Conservation (phyloP, 2,329 filamentous ascomycete species). For the Beauveria australis region DNA sequence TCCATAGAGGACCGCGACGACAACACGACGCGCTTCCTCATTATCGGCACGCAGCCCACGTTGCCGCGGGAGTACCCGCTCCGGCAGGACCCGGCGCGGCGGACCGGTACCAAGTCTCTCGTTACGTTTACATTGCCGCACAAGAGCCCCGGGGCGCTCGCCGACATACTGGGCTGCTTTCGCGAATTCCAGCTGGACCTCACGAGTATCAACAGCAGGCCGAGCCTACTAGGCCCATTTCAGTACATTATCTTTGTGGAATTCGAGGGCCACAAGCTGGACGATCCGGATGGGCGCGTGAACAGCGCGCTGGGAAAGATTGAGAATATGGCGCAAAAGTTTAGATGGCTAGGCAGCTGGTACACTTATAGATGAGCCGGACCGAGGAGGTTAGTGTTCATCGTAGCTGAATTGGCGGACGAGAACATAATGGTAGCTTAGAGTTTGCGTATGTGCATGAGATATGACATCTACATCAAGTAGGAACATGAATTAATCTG, state of each 20-base stretch:
- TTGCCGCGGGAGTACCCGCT: slow-evolving; percentile 20
- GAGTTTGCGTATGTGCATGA: not conserved
- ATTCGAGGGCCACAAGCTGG: slow-evolving; percentile 55
- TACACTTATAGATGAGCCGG: slow-evolving; percentile 25
- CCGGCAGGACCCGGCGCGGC: slow-evolving; percentile 19
- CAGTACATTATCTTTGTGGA: slow-evolving; percentile 95
- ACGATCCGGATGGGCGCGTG: slow-evolving; percentile 49
- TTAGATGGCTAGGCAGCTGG: slow-evolving; percentile 67
- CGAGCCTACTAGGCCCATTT: slow-evolving; percentile 67
- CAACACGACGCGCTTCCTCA: slow-evolving; percentile 73
- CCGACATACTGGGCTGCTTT: slow-evolving; percentile 73
- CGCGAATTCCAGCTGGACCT: slow-evolving; percentile 65
- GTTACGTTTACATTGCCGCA: slow-evolving; percentile 80
- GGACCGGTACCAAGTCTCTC: slow-evolving; percentile 54
- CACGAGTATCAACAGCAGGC: slow-evolving; percentile 83
- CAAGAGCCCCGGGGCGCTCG: slow-evolving; percentile 69
- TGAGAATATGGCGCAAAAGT: slow-evolving; percentile 47
- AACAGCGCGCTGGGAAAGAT: slow-evolving; percentile 53
- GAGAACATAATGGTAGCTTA: not conserved
- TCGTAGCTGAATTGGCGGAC: too few relatives aligned
- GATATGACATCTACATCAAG: not conserved
- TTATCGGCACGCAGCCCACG: slow-evolving; percentile 39
- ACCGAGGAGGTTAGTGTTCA: not conserved
- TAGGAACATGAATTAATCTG: not conserved
- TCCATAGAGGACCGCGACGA: slow-evolving; percentile 66